Evolutionary conservation across 768 basidiomycete genomes (phyloP).

Genomic region (Lanmaoa pseudosensibilis): DNA sequence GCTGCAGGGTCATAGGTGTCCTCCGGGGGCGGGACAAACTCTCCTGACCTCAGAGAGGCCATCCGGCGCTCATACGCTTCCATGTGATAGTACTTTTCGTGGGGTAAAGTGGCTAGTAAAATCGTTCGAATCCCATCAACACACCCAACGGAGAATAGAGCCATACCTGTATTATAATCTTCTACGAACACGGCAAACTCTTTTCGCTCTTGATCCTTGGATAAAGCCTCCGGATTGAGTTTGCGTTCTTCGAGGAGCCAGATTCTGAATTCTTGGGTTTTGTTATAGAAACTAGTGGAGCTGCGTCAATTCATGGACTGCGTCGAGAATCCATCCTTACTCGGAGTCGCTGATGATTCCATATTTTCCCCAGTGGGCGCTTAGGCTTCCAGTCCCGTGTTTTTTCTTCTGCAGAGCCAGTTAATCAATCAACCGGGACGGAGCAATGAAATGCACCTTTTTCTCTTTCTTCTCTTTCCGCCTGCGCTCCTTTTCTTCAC

Average conservation of each 20-base stretch:
- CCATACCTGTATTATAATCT: constrained; percentile 77
- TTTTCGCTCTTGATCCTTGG: constrained; percentile 83
- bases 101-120: constrained; percentile 76
- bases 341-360: constrained; percentile 84
- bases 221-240: constrained; percentile 84
- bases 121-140: background rate
- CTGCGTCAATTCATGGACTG: constrained; percentile 14
- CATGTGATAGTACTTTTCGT: constrained; percentile 96
- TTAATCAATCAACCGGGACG: background rate
- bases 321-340: constrained; percentile 44
- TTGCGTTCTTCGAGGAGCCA: constrained; percentile 95
- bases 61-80: constrained; percentile 81
- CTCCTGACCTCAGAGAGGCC: constrained; percentile 81
- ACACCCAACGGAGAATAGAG: background rate
- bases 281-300: constrained; percentile 68
- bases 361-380: constrained; percentile 83
- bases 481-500: constrained; percentile 50
- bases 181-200: constrained; percentile 83
- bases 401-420: constrained; percentile 54
- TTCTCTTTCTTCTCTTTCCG: constrained; percentile 71
- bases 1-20: constrained; percentile 80
- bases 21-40: constrained; percentile 68
- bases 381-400: constrained; percentile 45
- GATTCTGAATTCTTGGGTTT: constrained; percentile 82
- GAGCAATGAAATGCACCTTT: constrained; percentile 41